These are phyloP conservation scores for Stylosanthes scabra DNA, from an alignment of 331 rosid genomes.

Conservation along the genomic window DNA sequence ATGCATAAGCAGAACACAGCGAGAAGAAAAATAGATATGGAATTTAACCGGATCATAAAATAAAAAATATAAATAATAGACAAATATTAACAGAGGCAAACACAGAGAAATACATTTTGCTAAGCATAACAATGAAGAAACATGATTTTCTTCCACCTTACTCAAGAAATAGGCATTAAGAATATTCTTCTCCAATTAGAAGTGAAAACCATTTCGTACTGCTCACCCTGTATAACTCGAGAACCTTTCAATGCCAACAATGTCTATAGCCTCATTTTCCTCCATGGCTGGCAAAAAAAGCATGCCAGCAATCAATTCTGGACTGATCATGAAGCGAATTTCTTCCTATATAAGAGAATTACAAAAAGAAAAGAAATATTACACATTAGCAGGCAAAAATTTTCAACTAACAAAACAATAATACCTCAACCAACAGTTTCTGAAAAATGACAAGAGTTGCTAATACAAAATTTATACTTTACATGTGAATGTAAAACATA, in stretches of 20 bases:
- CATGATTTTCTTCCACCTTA: conserved; percentile 10
- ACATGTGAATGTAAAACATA: conserved; percentile 24
- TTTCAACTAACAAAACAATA: conserved; percentile 32
- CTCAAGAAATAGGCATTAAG: conserved; percentile 1
- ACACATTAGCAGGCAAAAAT: background rate
- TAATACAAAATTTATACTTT: conserved; percentile 21
- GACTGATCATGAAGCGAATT: conserved; percentile 92
- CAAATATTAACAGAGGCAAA: background rate
- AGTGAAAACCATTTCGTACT: conserved; percentile 26
- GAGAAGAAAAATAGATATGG: conserved; percentile 3
- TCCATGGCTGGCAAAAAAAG: conserved; percentile 92
- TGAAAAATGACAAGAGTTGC: conserved; percentile 27
- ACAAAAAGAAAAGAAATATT: background rate
- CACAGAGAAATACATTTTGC: conserved; percentile 7
- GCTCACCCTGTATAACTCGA: conserved; percentile 88
- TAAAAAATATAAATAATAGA: background rate
- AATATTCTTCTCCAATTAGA: conserved; percentile 12
- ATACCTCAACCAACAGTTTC: conserved; percentile 27
- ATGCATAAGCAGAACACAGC: conserved; percentile 9
- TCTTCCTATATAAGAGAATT: conserved; percentile 71
- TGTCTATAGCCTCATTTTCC: conserved; percentile 90
- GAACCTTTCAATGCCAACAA: conserved; percentile 89
- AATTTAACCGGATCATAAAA: background rate
- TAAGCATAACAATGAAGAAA: conserved; percentile 25
- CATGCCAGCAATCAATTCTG: conserved; percentile 90